These are phyloP conservation scores for Chalciporus piperatus DNA, from an alignment of 768 basidiomycete genomes.

Conservation along the genomic window DNA sequence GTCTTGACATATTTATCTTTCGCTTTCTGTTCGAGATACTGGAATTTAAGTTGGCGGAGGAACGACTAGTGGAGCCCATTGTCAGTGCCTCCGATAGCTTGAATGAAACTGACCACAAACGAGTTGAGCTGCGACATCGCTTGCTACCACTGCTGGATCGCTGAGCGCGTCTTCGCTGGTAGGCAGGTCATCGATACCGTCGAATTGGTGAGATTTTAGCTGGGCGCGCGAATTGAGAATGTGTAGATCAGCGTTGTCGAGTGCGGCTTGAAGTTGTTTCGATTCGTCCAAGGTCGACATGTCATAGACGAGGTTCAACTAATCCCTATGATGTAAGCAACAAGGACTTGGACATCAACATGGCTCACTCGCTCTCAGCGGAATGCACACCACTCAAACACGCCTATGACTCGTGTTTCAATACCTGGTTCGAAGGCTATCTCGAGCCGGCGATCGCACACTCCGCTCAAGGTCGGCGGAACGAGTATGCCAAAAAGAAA, in stretches of 20 bases:
- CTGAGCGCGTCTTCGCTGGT: conserved; percentile 31
- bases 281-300: conserved; percentile 24
- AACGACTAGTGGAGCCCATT: conserved; percentile 47
- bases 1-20: conserved; percentile 86
- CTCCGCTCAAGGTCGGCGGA: conserved; percentile 44
- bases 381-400: conserved; percentile 90
- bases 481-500: conserved; percentile 68
- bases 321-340: too few relatives aligned
- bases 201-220: conserved; percentile 27
- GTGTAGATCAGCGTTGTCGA: conserved; percentile 25
- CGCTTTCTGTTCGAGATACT: conserved; percentile 86
- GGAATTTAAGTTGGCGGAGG: conserved; percentile 81
- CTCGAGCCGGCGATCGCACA: conserved; percentile 44
- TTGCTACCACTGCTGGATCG: conserved; percentile 56
- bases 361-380: conserved; percentile 79
- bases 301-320: not conserved
- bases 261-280: conserved; percentile 24
- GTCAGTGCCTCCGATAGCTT: not conserved
- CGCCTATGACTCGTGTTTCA: conserved; percentile 92
- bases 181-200: conserved; percentile 27
- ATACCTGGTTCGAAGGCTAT: conserved; percentile 97
- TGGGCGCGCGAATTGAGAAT: conserved; percentile 21
- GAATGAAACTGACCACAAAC: conserved; percentile 37
- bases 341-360: conserved; percentile 24
- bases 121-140: conserved; percentile 57